Evolutionary conservation across 73 alveolate genomes (phyloP).

Genomic region (Durusdinium trenchii): DNA sequence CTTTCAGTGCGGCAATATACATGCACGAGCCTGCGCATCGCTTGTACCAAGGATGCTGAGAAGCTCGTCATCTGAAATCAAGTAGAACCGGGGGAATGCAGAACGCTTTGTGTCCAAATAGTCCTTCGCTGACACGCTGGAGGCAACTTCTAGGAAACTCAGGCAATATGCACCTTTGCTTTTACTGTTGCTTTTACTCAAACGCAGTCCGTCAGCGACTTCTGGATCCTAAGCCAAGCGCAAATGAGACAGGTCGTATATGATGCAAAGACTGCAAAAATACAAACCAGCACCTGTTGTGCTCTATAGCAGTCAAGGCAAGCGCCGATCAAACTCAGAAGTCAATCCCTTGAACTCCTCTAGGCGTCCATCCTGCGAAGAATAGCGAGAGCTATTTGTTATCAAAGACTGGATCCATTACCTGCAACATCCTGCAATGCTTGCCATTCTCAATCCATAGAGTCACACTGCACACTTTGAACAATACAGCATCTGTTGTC

Average conservation of each 20-base stretch:
- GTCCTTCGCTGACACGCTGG: slow-evolving; percentile 63
- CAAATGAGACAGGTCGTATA: not conserved
- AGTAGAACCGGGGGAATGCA: slow-evolving; percentile 99
- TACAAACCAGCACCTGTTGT: not conserved
- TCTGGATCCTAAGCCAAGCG: slow-evolving; percentile 32
- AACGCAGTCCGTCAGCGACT: slow-evolving; percentile 54
- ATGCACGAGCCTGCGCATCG: slow-evolving; percentile 98
- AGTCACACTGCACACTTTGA: too few relatives aligned
- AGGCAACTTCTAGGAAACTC: not conserved
- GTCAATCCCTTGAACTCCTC: slow-evolving; percentile 93
- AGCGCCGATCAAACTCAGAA: slow-evolving; percentile 95
- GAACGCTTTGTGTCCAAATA: slow-evolving; percentile 99
- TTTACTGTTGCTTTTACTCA: not conserved
- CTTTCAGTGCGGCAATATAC: not conserved
- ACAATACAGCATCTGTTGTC: too few relatives aligned
- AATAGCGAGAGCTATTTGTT: not conserved
- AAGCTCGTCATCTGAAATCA: slow-evolving; percentile 99
- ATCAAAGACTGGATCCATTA: not conserved
- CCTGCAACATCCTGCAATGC: not conserved
- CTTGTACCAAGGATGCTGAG: slow-evolving; percentile 99
- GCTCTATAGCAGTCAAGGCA: slow-evolving; percentile 12
- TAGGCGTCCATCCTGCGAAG: slow-evolving; percentile 57
- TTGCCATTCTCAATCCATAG: not conserved
- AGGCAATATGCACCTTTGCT: not conserved
- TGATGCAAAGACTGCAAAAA: not conserved